Evolutionary conservation across 2,329 filamentous ascomycete genomes (phyloP).

Genomic region (Fusarium kyushuense): DNA sequence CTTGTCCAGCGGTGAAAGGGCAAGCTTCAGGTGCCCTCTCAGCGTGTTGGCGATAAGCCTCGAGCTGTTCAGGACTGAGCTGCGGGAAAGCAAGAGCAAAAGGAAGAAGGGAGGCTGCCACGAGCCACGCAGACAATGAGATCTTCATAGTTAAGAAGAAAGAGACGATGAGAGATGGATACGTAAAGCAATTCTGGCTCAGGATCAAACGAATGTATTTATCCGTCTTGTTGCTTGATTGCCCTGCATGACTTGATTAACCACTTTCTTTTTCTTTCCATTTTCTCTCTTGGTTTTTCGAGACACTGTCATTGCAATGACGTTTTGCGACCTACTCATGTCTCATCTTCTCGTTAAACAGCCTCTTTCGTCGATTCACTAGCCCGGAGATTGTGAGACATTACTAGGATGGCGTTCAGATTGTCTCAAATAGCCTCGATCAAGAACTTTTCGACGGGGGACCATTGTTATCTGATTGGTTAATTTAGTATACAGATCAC

Average conservation of each 20-base stretch:
- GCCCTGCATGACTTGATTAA: not conserved
- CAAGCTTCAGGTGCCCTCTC: not conserved
- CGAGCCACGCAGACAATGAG: not conserved
- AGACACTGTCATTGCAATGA: not conserved
- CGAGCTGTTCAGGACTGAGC: slow-evolving; percentile 1
- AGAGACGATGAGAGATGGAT: not conserved
- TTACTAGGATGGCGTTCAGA: not conserved
- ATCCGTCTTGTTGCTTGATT: fast-evolving
- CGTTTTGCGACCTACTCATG: not conserved
- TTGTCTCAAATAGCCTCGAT: not conserved
- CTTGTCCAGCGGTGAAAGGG: not conserved
- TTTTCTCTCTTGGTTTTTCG: no score
- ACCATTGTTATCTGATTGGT: not conserved
- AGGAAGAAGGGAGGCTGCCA: not conserved
- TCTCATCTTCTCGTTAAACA: not conserved
- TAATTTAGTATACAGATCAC: no score
- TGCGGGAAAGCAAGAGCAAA: not conserved
- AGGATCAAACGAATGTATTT: not conserved
- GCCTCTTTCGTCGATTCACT: no score
- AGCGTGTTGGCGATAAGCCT: not conserved
- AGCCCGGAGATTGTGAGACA: not conserved
- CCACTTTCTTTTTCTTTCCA: not conserved
- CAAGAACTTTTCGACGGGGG: not conserved
- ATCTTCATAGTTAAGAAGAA: not conserved
- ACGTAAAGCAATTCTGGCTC: fast-evolving